Conservation (phyloP, 2,329 filamentous ascomycete species). For the Pestalotiopsis sp. region DNA sequence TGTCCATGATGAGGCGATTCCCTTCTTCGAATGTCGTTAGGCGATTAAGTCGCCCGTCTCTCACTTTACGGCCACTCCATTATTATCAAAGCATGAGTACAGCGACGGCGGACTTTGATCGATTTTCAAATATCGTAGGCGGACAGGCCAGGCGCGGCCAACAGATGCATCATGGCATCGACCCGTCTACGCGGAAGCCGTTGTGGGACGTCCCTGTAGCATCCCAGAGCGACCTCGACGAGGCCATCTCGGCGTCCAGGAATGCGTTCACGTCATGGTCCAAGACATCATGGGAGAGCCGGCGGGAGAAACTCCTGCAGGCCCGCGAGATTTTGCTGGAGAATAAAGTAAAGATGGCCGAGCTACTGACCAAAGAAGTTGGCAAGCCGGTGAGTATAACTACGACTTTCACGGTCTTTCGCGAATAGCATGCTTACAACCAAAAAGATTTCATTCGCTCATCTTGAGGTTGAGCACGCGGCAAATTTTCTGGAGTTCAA, state of each 20-base stretch:
- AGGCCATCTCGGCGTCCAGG: not conserved
- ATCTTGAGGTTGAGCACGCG: constrained; percentile 3
- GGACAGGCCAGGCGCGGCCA: not conserved
- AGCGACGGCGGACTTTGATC: not conserved
- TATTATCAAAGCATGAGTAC: not conserved
- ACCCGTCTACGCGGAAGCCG: constrained; percentile 2
- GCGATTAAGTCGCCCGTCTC: not conserved
- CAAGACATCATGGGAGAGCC: constrained; percentile 1
- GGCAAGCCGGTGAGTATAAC: constrained; percentile 18
- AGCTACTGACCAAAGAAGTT: constrained; percentile 17
- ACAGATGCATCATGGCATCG: not conserved
- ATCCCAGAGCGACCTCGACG: not conserved
- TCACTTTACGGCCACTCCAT: not conserved
- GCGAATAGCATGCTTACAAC: not conserved
- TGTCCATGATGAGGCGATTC: not conserved
- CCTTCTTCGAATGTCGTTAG: not conserved
- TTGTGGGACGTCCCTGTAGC: constrained; percentile 2
- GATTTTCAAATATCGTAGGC: not conserved
- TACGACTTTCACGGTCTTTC: not conserved
- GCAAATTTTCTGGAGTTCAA: constrained; percentile 4
- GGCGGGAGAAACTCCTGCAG: not conserved
- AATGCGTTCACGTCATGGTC: not conserved
- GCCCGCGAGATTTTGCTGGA: not conserved
- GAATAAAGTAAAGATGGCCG: constrained; percentile 1
- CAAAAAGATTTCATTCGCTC: not conserved